Evolutionary conservation across 768 basidiomycete species (phyloP).

Genomic region (Serpula lacrymans): DNA sequence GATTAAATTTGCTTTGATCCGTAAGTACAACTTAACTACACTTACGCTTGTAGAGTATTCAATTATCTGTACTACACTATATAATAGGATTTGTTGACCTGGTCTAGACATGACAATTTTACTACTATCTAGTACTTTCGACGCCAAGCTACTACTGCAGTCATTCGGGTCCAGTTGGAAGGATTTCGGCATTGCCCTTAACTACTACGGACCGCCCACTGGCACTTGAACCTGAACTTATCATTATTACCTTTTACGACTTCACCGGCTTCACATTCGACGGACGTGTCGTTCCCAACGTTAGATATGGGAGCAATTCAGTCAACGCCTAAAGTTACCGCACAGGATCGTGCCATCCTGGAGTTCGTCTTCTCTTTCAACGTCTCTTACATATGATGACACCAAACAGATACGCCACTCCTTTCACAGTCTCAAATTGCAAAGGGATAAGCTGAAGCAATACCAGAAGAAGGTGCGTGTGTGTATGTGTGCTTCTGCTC

Average conservation of each 20-base stretch:
- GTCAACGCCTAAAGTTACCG: conserved; percentile 84
- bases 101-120: no score
- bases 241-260: not conserved
- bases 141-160: no score
- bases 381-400: conserved; percentile 13
- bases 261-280: not conserved
- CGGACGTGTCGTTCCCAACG: not conserved
- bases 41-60: no score
- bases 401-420: conserved; percentile 8
- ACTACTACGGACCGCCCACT: no score
- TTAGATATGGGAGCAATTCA: conserved; percentile 69
- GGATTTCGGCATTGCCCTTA: no score
- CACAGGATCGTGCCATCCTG: conserved; percentile 91
- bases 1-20: no score
- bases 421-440: conserved; percentile 78
- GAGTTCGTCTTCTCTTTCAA: conserved; percentile 59
- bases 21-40: no score
- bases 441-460: conserved; percentile 92
- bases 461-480: conserved; percentile 86
- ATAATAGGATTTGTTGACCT: no score
- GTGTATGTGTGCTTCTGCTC: not conserved
- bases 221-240: not conserved
- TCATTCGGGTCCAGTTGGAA: no score
- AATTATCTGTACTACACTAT: no score
- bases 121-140: no score